These are phyloP conservation scores for Leishmania arabica DNA, from an alignment of 208 protist species.

Conservation along the genomic window DNA sequence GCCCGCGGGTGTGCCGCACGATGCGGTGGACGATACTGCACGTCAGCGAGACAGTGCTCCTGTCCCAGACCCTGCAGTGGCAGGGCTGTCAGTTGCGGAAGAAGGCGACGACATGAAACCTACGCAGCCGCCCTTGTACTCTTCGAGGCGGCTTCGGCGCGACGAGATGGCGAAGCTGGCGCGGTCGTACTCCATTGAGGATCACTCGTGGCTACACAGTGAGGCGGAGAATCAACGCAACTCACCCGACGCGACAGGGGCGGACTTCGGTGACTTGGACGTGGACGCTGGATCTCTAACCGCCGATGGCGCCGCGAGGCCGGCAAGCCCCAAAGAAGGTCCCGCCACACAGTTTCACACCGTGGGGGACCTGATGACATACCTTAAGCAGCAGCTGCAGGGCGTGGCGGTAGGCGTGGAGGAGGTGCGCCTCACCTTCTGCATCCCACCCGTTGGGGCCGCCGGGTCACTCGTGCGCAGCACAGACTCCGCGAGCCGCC, in stretches of 20 bases:
- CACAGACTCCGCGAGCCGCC: neutral
- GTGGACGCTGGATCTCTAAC: neutral
- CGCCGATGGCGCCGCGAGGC: neutral
- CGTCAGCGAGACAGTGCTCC: neutral
- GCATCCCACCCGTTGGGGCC: slow-evolving; percentile 20
- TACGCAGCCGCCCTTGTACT: neutral
- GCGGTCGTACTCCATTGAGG: slow-evolving; percentile 32
- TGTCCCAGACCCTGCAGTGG: neutral
- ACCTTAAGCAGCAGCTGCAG: slow-evolving; percentile 38
- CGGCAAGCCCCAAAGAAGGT: neutral
- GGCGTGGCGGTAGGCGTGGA: slow-evolving; percentile 30
- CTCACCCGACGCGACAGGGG: neutral
- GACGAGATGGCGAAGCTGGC: slow-evolving; percentile 11
- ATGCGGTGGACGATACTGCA: neutral
- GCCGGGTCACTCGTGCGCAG: neutral
- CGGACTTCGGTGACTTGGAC: neutral
- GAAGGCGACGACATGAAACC: neutral
- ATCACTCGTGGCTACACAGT: slow-evolving; percentile 11
- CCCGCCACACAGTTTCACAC: slow-evolving; percentile 25
- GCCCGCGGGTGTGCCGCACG: neutral
- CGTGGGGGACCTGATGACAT: slow-evolving; percentile 37
- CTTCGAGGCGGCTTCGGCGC: neutral
- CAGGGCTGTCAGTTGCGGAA: neutral
- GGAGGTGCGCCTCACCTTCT: slow-evolving; percentile 36
- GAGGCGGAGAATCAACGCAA: neutral